phyloP scores from a whole-genome alignment of 1,284 basidiomycete species.

The Anthracocystis panici-leucophaei region DNA sequence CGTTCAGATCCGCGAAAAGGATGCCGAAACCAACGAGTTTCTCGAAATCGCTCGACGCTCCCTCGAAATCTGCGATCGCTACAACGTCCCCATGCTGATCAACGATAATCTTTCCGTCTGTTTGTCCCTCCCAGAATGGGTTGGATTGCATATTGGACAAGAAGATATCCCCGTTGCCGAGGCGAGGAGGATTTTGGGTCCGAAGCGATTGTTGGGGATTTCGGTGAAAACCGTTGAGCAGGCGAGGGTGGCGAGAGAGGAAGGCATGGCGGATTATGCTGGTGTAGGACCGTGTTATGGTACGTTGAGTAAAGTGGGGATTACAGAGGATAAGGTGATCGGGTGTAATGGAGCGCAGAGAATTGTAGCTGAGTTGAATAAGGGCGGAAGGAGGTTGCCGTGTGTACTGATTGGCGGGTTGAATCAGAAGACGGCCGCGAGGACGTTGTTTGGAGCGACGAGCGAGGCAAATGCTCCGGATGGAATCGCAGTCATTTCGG shows the following conservation, averaged over 20 bases:
- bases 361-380: slow-evolving; percentile 46
- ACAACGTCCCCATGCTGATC: slow-evolving; percentile 86
- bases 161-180: slow-evolving; percentile 82
- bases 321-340: slow-evolving; percentile 63
- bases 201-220: slow-evolving; percentile 81
- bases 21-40: slow-evolving; percentile 73
- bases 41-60: slow-evolving; percentile 80
- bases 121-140: slow-evolving; percentile 71
- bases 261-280: slow-evolving; percentile 79
- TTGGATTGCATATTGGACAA: slow-evolving; percentile 91
- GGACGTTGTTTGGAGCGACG: slow-evolving; percentile 59
- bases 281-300: slow-evolving; percentile 78
- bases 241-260: slow-evolving; percentile 34
- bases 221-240: slow-evolving; percentile 77
- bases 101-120: slow-evolving; percentile 73
- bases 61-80: slow-evolving; percentile 81
- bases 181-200: slow-evolving; percentile 76
- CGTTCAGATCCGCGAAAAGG: slow-evolving; percentile 75
- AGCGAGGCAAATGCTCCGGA: slow-evolving; percentile 47
- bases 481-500: slow-evolving; percentile 91
- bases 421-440: slow-evolving; percentile 60
- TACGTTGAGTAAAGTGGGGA: slow-evolving; percentile 69
- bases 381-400: slow-evolving; percentile 41
- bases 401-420: slow-evolving; percentile 67
- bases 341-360: slow-evolving; percentile 47